Evolutionary conservation across 176 grass and related monocot species (phyloP).

Genomic region (Cenchrus americanus): DNA sequence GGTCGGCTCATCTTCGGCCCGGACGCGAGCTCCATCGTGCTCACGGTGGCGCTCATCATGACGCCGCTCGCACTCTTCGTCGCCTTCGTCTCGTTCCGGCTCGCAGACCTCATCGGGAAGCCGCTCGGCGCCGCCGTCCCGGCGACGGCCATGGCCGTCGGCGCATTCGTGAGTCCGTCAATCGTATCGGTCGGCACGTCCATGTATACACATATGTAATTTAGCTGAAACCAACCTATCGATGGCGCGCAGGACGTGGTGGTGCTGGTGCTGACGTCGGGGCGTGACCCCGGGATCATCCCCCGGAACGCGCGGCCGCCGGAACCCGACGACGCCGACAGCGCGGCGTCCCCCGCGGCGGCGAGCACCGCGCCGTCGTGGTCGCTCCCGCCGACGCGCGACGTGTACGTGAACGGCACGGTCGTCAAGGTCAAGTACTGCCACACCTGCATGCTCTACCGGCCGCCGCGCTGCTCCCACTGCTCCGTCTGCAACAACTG

Average conservation of each 20-base stretch:
- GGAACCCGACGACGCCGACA: constrained; percentile 54
- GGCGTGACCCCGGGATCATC: constrained; percentile 82
- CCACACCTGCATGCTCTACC: constrained; percentile 92
- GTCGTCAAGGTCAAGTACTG: constrained; percentile 93
- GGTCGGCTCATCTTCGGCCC: constrained; percentile 91
- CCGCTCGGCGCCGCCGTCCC: constrained; percentile 61
- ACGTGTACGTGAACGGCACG: constrained; percentile 71
- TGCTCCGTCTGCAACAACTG: constrained; percentile 99
- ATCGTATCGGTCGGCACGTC: too few relatives aligned
- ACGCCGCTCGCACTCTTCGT: constrained; percentile 71
- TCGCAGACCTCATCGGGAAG: constrained; percentile 58
- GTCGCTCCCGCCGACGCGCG: constrained; percentile 66
- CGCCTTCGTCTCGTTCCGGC: constrained; percentile 62
- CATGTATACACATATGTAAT: neutral
- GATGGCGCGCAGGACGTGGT: constrained; percentile 55
- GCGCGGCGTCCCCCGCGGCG: constrained; percentile 8
- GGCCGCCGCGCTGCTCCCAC: constrained; percentile 84
- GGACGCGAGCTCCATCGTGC: constrained; percentile 78
- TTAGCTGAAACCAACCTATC: neutral
- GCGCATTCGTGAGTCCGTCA: constrained; percentile 65
- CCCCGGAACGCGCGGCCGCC: constrained; percentile 75
- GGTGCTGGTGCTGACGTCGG: constrained; percentile 83
- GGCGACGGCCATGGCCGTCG: constrained; percentile 62
- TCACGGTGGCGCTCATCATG: constrained; percentile 77
- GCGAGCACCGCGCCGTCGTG: neutral